Base-by-base conservation (phyloP, 106 monocot genomes). In the Triglochin maritima region DNA sequence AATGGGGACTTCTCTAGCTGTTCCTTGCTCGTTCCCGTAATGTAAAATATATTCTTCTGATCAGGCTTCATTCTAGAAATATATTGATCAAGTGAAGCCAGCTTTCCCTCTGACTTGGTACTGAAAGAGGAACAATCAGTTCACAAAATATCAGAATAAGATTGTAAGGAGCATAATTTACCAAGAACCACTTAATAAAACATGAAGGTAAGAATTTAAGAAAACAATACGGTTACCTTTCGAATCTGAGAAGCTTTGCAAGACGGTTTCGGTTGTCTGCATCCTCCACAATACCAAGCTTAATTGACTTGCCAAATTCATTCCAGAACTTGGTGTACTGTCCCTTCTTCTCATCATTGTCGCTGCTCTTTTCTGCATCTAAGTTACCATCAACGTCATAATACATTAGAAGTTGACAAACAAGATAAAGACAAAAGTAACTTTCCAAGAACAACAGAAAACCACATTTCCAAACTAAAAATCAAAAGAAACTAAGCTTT, bases 1-100 rank as follows among this genome's bases (percentile, higher is more conserved):
- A 98, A 98, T 56, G 96, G 96, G 75, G 96, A 98, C 60, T 88
- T 98, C 79, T 92, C 96, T 60, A 98, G 51, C 68, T 98, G 96
- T 62, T 92, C 96, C 83, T 98, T 98, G 83, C 65, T 88, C 56
- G 88, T 86, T 69, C 96, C 96, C 5, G 91, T 92, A 42, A 98
- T 88, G 81, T 98, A 98, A 78, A 98, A 98, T 6, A 98, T 86
- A 66, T 98, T 88, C 78, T 88, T 86, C 56, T 98, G 96, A 10
- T 82, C 91, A 41, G 87, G 17, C 63, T 98, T 98, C 96, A 98
- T 98, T 80, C 96, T 91, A 54, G 91, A 88, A 44, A 91, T 88
- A 72, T 98, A 98, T 68, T 98, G 83, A 69, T 98, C 96, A 69
- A 98, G 62, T 1, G 90, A 90, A 44, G 78, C 59, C 67, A 98